Base-by-base conservation (phyloP, 257 asterid genomes). In the Petrea volubilis region DNA sequence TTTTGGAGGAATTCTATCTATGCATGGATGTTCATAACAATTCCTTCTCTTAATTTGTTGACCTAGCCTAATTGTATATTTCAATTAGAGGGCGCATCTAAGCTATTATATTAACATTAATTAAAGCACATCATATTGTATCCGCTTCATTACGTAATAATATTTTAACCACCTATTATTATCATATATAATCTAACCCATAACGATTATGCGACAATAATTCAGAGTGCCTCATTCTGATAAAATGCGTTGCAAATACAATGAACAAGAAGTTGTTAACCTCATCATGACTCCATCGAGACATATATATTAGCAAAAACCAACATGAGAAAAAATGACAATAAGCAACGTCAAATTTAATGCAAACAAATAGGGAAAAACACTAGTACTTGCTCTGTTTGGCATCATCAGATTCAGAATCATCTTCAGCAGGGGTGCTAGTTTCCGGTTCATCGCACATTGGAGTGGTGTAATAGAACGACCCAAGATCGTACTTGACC, bases 401-500 rank as follows among this genome's bases (percentile, higher is more conserved):
- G 21, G 56, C 76, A 46, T 80, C 76, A 31, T 25, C 74, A 62
- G 65, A 47, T 28, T 38, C 76, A 25, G n/a, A n/a, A n/a, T 25
- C 74, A n/a, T 66, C 73, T 7, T 79, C 63, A 20, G 59, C 67
- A n/a, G 79, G 63, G 41, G 36, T 21, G 20, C 40, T 74, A 0
- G 86, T 80, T 60, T 87, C 89, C 3, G 98, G 98, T 31, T 91
- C 94, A 33, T 93, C 97, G 55, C 98, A 91, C 96, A 93, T 91
- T 0, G 96, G 96, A 18, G 96, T 88, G 31, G 98, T 87, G 79
- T 89, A 91, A 61, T 87, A 93, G 81, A 93, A 91, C 2, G 94
- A 79, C 2, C 96, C 95, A 0, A 91, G 67, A 49, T 52, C 80
- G 23, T 83, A 85, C 70, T 93, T 93, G 68, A 81, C 31, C 5